Percentiles rank a stretch among this genome's conserved stretches.
Conservation (phyloP, 805 yeast genomes). For the Saccharomycopsis sp. region DNA sequence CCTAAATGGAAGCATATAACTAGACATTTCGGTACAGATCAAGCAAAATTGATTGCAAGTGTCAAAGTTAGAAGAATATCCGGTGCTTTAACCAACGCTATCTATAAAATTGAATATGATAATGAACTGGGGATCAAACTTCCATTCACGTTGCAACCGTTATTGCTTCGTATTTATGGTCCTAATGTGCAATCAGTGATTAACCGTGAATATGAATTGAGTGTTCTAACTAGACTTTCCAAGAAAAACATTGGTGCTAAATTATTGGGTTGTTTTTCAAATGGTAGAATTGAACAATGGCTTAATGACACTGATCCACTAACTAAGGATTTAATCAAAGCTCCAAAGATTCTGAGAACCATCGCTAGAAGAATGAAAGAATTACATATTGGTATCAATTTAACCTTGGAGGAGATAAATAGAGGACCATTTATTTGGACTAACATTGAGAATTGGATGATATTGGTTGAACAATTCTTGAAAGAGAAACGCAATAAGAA, state of each 20-base stretch:
- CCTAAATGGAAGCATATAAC: conserved; percentile 70
- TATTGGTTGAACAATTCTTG: conserved; percentile 38
- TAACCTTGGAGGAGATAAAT: conserved; percentile 48
- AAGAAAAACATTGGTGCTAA: conserved; percentile 80
- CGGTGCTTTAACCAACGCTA: conserved; percentile 91
- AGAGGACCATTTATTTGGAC: conserved; percentile 66
- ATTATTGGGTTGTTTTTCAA: conserved; percentile 79
- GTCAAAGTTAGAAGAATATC: conserved; percentile 61
- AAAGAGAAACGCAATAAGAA: conserved; percentile 34
- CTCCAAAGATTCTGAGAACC: conserved; percentile 68
- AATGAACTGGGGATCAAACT: not conserved
- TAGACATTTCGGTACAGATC: conserved; percentile 28
- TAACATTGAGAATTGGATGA: conserved; percentile 65
- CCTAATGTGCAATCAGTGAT: conserved; percentile 79
- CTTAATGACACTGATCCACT: conserved; percentile 76
- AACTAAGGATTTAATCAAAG: conserved; percentile 64
- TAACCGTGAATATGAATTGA: conserved; percentile 77
- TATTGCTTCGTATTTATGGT: conserved; percentile 81
- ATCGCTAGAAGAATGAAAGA: conserved; percentile 97
- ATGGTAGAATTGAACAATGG: conserved; percentile 93
- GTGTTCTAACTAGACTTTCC: conserved; percentile 65
- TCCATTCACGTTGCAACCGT: conserved; percentile 39
- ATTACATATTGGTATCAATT: conserved; percentile 70
- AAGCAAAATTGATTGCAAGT: conserved; percentile 30
- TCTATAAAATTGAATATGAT: conserved; percentile 60